Percentiles rank a stretch among this genome's conserved stretches.
Evolutionary conservation across 1,284 basidiomycete species (phyloP).

Genomic region (Earliella scabrosa): DNA sequence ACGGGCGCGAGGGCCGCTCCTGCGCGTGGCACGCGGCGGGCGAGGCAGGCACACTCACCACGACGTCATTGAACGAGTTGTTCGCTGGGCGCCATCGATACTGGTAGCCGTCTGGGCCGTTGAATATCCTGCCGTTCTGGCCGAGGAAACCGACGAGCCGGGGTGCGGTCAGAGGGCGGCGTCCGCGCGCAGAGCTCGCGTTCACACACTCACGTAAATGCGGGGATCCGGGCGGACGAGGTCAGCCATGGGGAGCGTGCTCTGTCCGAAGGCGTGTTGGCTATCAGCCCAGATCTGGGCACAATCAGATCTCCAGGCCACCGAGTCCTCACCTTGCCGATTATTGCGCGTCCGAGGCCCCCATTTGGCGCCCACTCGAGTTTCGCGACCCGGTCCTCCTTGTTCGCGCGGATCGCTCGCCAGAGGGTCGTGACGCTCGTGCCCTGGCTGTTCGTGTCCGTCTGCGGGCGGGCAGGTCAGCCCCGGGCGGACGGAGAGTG

Average conservation of each 20-base stretch:
- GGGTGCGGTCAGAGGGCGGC: constrained; percentile 10
- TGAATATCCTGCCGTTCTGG: constrained; percentile 65
- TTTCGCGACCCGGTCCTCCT: constrained; percentile 83
- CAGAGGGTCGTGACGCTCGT: constrained; percentile 75
- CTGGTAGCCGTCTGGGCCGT: constrained; percentile 77
- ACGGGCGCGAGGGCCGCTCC: constrained; percentile 19
- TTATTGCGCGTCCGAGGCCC: constrained; percentile 78
- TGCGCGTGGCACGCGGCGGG: not conserved
- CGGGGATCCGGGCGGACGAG: constrained; percentile 69
- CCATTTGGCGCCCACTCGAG: constrained; percentile 83
- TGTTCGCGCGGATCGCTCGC: constrained; percentile 76
- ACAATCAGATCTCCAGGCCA: constrained; percentile 23
- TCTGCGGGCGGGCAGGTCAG: constrained; percentile 48
- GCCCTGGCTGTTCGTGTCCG: constrained; percentile 61
- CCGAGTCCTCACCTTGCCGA: constrained; percentile 66
- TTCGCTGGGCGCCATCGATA: constrained; percentile 77
- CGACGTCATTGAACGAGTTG: constrained; percentile 55
- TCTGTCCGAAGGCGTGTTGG: constrained; percentile 44
- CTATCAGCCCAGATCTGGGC: constrained; percentile 25
- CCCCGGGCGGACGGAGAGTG: constrained; percentile 12
- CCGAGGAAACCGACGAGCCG: constrained; percentile 14
- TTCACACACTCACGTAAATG: constrained; percentile 31
- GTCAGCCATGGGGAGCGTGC: constrained; percentile 79
- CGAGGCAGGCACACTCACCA: constrained; percentile 49
- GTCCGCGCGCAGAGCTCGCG: constrained; percentile 7